Conservation (phyloP, 805 yeast genomes). For the Candida boleticola region DNA sequence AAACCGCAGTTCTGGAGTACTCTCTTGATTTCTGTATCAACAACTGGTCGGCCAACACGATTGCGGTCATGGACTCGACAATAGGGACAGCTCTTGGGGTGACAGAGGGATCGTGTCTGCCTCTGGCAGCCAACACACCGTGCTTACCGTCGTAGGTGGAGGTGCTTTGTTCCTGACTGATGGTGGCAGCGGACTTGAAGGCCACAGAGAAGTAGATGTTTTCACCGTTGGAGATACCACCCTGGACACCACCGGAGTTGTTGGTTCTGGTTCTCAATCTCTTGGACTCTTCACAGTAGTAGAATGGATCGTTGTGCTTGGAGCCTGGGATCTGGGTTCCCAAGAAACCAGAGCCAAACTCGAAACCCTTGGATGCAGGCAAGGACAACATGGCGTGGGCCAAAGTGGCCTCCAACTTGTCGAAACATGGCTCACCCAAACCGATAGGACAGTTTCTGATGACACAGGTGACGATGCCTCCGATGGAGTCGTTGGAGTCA, state of each 20-base stretch:
- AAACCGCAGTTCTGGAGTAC: constrained; percentile 12
- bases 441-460: constrained; percentile 91
- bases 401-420: constrained; percentile 88
- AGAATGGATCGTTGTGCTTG: constrained; percentile 87
- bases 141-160: constrained; percentile 83
- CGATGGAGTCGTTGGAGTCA: constrained; percentile 88
- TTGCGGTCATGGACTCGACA: constrained; percentile 97
- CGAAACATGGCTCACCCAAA: constrained; percentile 97
- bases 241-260: constrained; percentile 96
- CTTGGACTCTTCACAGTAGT: constrained; percentile 54
- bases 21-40: constrained; percentile 87
- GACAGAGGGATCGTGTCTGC: constrained; percentile 98
- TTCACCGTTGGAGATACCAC: constrained; percentile 97
- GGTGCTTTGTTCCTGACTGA: constrained; percentile 88
- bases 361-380: constrained; percentile 98
- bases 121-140: constrained; percentile 91
- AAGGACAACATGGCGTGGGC: constrained; percentile 98
- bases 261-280: constrained; percentile 84
- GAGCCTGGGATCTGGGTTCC: constrained; percentile 93
- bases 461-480: constrained; percentile 98
- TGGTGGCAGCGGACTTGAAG: constrained; percentile 97
- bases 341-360: constrained; percentile 92
- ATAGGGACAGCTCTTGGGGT: constrained; percentile 98
- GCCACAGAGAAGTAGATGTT: constrained; percentile 92
- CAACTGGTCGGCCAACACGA: constrained; percentile 83